A percentile compares a stretch with the other conserved stretches of the same genome.
Conservation (phyloP, 163 green algal genomes). For the Botryococcus braunii region DNA sequence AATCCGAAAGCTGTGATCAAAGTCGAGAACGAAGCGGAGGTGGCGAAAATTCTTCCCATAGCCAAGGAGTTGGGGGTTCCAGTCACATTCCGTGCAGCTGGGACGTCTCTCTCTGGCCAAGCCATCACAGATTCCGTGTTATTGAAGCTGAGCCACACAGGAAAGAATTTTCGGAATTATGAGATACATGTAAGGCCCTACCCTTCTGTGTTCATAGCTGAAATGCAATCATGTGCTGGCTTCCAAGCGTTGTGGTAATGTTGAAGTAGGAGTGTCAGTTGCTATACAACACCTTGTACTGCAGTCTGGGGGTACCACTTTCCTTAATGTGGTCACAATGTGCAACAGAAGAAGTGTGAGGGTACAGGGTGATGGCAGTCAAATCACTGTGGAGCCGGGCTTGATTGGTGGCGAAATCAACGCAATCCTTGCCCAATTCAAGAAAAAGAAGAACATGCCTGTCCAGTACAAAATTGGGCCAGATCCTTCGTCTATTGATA, state of each 20-base stretch:
- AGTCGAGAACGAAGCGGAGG: conserved; percentile 74
- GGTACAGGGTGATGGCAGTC: conserved; percentile 74
- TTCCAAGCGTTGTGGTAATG: too few relatives aligned
- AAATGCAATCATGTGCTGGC: too few relatives aligned
- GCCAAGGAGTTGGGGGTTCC: conserved; percentile 74
- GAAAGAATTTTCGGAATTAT: conserved; percentile 91
- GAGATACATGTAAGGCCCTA: conserved; percentile 66
- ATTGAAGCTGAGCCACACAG: conserved; percentile 92
- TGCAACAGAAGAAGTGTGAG: background rate
- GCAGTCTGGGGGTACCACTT: too few relatives aligned
- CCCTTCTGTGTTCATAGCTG: too few relatives aligned
- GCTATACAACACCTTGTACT: too few relatives aligned
- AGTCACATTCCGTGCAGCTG: conserved; percentile 90
- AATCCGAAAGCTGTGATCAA: conserved; percentile 91
- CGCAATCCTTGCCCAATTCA: conserved; percentile 71
- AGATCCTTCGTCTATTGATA: conserved; percentile 91
- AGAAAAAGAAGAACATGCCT: conserved; percentile 60
- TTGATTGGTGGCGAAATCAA: conserved; percentile 95
- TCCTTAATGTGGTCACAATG: too few relatives aligned
- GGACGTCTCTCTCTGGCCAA: conserved; percentile 89
- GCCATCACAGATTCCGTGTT: conserved; percentile 91
- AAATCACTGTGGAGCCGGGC: conserved; percentile 88
- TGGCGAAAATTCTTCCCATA: conserved; percentile 75
- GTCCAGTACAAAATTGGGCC: conserved; percentile 97
- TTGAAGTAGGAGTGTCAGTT: too few relatives aligned